Percentiles rank a stretch among this genome's conserved stretches.
Evolutionary conservation across 768 basidiomycete genomes (phyloP).

Genomic region (Boletus rex-veris): DNA sequence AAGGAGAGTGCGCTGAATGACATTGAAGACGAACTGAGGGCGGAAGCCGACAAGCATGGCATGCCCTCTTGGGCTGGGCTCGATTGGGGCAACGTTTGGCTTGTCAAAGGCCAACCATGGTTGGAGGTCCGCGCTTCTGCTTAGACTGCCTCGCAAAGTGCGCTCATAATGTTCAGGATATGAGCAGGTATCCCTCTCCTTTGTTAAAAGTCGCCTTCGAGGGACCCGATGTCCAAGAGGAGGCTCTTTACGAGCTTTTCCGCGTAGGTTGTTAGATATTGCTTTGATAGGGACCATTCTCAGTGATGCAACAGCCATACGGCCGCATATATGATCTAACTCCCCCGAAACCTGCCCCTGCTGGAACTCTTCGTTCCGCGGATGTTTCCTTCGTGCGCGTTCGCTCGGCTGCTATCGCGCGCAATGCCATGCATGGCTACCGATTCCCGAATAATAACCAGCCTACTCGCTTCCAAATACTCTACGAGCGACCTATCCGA

Average conservation of each 20-base stretch:
- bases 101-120: conserved; percentile 79
- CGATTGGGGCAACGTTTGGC: conserved; percentile 53
- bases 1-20: conserved; percentile 39
- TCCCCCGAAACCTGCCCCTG: conserved; percentile 55
- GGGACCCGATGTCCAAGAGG: conserved; percentile 83
- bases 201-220: conserved; percentile 80
- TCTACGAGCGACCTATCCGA: conserved; percentile 63
- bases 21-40: conserved; percentile 49
- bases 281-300: neutral
- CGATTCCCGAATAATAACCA: conserved; percentile 31
- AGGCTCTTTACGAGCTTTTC: conserved; percentile 71
- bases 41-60: conserved; percentile 44
- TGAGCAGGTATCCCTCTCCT: conserved; percentile 74
- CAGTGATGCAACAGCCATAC: conserved; percentile 54
- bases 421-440: conserved; percentile 75
- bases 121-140: conserved; percentile 52
- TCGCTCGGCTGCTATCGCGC: conserved; percentile 74
- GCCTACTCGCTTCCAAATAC: conserved; percentile 47
- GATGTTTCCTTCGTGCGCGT: conserved; percentile 59
- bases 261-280: conserved; percentile 48
- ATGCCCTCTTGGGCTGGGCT: conserved; percentile 63
- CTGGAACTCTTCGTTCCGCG: conserved; percentile 64
- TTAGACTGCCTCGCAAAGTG: neutral
- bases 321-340: conserved; percentile 72
- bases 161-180: conserved; percentile 52